Percentiles rank a stretch among this genome's conserved stretches.
phyloP scores from a whole-genome alignment of 129 eudicot species.

The Ambrosia artemisiifolia region DNA sequence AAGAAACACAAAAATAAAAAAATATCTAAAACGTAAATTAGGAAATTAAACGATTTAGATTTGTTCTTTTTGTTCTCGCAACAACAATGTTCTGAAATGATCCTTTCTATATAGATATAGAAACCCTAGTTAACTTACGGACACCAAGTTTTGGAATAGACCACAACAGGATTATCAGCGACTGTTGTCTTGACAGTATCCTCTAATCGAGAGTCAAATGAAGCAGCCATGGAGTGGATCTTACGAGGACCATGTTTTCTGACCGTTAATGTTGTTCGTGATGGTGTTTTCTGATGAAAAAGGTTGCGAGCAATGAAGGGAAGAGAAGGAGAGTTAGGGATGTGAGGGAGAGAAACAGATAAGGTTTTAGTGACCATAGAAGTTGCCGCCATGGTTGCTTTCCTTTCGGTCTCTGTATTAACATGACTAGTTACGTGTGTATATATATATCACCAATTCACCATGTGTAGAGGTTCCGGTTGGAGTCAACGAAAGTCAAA shows the following conservation, averaged over 20 bases:
- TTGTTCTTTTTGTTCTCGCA: no score
- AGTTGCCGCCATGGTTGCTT: background rate
- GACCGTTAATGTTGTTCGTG: background rate
- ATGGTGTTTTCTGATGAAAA: background rate
- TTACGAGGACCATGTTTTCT: background rate
- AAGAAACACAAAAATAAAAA: no score
- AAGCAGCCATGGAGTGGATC: constrained; percentile 47
- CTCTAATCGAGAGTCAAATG: constrained; percentile 69
- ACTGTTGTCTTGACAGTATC: constrained; percentile 72
- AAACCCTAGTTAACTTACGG: constrained; percentile 47
- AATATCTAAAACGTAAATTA: no score
- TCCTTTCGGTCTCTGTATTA: no score
- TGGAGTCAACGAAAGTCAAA: background rate
- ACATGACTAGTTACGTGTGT: background rate
- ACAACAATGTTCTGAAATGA: no score
- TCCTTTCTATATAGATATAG: no score
- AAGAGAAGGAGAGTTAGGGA: background rate
- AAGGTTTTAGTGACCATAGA: background rate
- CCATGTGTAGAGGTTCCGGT: background rate
- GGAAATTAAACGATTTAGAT: no score
- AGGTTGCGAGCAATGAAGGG: background rate
- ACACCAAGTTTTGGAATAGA: constrained; percentile 88
- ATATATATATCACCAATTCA: no score
- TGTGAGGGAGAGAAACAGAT: background rate
- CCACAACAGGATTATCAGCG: constrained; percentile 74